Evolutionary conservation across 2,329 filamentous ascomycete genomes (phyloP).

Genomic region (Akanthomyces lecanii): DNA sequence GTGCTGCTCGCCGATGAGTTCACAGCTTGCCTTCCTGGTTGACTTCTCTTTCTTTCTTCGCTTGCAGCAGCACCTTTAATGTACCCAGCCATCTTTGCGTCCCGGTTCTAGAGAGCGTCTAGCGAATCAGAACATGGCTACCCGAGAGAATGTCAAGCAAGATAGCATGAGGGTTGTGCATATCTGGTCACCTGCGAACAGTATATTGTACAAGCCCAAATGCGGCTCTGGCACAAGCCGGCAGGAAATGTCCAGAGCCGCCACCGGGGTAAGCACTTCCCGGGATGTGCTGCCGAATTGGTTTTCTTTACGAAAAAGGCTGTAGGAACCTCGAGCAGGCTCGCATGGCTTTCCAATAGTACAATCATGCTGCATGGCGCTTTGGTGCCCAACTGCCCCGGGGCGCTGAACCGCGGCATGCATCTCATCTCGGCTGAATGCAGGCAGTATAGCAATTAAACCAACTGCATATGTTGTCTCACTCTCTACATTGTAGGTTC

Average conservation of each 20-base stretch:
- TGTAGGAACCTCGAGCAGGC: background rate
- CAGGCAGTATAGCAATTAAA: background rate
- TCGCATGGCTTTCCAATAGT: conserved; percentile 6
- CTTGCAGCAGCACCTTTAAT: background rate
- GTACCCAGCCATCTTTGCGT: background rate
- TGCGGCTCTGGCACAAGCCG: background rate
- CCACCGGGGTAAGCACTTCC: background rate
- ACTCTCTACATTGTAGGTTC: background rate
- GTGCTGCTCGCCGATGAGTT: no score
- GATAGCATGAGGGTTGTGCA: no score
- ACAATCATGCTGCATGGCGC: background rate
- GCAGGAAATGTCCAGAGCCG: background rate
- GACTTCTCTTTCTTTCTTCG: background rate
- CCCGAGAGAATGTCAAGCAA: background rate
- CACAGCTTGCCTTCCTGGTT: background rate
- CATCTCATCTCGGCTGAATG: conserved; percentile 11
- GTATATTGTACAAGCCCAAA: background rate
- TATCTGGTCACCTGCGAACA: background rate
- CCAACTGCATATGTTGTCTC: conserved; percentile 5
- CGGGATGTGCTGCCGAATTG: background rate
- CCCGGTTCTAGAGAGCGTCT: no score
- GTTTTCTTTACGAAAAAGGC: background rate
- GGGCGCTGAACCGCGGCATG: background rate
- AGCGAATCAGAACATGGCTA: background rate
- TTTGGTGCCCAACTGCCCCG: conserved; percentile 6